A percentile compares a stretch with the other conserved stretches of the same genome.
Evolutionary conservation across 2,329 filamentous ascomycete genomes (phyloP).

Genomic region (Beauveria caledonica): DNA sequence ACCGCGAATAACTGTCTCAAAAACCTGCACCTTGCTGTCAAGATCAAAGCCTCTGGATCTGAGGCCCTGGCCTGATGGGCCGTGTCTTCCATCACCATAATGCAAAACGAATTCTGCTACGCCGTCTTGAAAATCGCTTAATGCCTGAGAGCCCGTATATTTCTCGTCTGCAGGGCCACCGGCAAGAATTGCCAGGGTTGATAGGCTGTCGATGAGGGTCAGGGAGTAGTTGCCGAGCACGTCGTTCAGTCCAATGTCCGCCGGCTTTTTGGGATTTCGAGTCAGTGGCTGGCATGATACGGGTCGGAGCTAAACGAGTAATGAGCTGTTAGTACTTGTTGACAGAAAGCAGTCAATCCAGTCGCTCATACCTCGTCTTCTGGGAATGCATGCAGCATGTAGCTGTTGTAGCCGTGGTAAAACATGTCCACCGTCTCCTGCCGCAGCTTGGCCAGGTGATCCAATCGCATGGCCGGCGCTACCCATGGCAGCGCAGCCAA

Average conservation of each 20-base stretch:
- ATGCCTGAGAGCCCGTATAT: slow-evolving; percentile 38
- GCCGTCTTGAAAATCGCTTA: slow-evolving; percentile 71
- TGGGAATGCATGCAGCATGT: slow-evolving; percentile 88
- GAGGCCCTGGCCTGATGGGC: slow-evolving; percentile 59
- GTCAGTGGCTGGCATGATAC: slow-evolving; percentile 77
- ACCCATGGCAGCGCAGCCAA: slow-evolving; percentile 33
- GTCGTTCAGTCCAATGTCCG: slow-evolving; percentile 83
- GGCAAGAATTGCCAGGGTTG: slow-evolving; percentile 85
- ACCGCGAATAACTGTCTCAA: slow-evolving; percentile 93
- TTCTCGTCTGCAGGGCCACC: slow-evolving; percentile 50
- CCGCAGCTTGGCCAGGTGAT: slow-evolving; percentile 46
- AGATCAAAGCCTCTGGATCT: slow-evolving; percentile 80
- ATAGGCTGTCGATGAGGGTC: slow-evolving; percentile 90
- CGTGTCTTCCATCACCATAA: slow-evolving; percentile 76
- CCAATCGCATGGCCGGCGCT: slow-evolving; percentile 44
- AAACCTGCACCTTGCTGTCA: slow-evolving; percentile 97
- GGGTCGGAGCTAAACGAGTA: slow-evolving; percentile 58
- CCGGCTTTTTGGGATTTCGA: slow-evolving; percentile 70
- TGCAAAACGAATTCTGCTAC: slow-evolving; percentile 66
- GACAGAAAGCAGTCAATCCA: neutral
- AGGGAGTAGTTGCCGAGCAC: slow-evolving; percentile 95
- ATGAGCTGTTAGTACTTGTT: slow-evolving; percentile 7
- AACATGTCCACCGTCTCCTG: slow-evolving; percentile 70
- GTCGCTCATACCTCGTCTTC: slow-evolving; percentile 67
- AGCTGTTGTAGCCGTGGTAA: slow-evolving; percentile 94